phyloP scores from a whole-genome alignment of 2,329 filamentous ascomycete genomes.

The Tolypocladium capitatum region DNA sequence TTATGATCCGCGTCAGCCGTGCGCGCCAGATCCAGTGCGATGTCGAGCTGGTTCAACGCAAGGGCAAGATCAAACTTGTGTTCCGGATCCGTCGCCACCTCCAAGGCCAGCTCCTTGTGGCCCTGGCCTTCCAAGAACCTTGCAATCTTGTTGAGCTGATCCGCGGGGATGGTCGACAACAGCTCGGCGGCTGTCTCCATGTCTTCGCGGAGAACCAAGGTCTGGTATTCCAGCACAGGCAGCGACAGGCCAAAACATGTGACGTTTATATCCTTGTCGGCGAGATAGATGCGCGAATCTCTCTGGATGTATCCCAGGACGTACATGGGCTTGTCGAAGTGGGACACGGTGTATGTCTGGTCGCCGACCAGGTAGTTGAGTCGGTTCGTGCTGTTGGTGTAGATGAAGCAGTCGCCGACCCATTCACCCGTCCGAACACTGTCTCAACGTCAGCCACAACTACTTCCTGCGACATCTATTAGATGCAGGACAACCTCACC shows the following conservation, averaged over 20 bases:
- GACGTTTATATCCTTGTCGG: slow-evolving; percentile 88
- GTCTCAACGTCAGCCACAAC: slow-evolving; percentile 12
- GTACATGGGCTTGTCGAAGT: slow-evolving; percentile 94
- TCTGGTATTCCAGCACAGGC: slow-evolving; percentile 92
- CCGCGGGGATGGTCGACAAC: slow-evolving; percentile 69
- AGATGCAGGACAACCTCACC: slow-evolving; percentile 29
- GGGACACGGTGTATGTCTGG: slow-evolving; percentile 93
- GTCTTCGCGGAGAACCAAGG: slow-evolving; percentile 82
- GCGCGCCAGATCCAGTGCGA: slow-evolving; percentile 72
- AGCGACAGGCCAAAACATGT: slow-evolving; percentile 86
- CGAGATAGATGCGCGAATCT: slow-evolving; percentile 88
- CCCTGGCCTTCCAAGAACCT: slow-evolving; percentile 95
- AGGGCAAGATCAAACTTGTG: slow-evolving; percentile 93
- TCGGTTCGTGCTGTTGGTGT: slow-evolving; percentile 92
- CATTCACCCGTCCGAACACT: slow-evolving; percentile 89
- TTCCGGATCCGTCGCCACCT: slow-evolving; percentile 87
- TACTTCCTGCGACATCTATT: neutral
- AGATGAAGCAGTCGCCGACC: slow-evolving; percentile 98
- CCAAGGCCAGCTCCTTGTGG: slow-evolving; percentile 87
- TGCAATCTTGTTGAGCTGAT: slow-evolving; percentile 96
- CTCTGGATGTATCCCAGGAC: slow-evolving; percentile 88
- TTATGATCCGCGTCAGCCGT: slow-evolving; percentile 86
- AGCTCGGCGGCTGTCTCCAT: slow-evolving; percentile 84
- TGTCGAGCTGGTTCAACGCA: slow-evolving; percentile 67
- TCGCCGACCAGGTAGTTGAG: slow-evolving; percentile 96